Evolutionary conservation across 768 basidiomycete genomes (phyloP), one percentile per base, ranked within the genome.

Genomic region (Phanerochaete sordida): DNA sequence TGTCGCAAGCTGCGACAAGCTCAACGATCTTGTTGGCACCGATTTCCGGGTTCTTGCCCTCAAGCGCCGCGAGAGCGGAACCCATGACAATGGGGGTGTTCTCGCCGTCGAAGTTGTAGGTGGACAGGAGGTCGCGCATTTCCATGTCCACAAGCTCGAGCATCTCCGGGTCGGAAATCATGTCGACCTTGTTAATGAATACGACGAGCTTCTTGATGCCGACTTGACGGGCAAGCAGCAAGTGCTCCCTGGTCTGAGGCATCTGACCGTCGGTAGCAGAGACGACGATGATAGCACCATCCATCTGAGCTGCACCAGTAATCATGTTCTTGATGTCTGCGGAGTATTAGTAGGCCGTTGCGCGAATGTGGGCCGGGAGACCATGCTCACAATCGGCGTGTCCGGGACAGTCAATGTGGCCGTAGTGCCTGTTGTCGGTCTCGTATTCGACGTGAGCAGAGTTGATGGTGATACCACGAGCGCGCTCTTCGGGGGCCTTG

Each of bases 141-240:
- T 99, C 97, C 95, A 99, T 98, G 68, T 99, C 97, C 62, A 99
- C 97, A 61, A 99, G 89, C 79, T 97, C 94, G 58, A 98, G 79
- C 95, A 99, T 98, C 81, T 99, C 97, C 5, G 89, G 86, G 82
- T 99, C 97, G 62, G 89, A 85, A 60, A 98, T 91, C 79, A 89
- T 85, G 77, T 99, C 97, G 62, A 99, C 88, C 78, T 99, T 99
- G 90, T 99, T 99, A 76, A 99, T 95, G 81, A 97, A 99, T 65
- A 99, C 97, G 60, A 98, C 94, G 37, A 99, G 85, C 74, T 88
- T 91, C 78, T 95, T 94, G 72, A 99, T 90, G 65, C 97, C 97
- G 64, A 98, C 95, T 78, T 99, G 97, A 70, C 94, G 92, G 67
- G 96, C 96, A 50, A 99, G 86, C 56, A 99, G 88, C 62, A 99